These are phyloP conservation scores for Erythrophleum ivorense DNA, from an alignment of 331 rosid genomes.

Conservation along the genomic window DNA sequence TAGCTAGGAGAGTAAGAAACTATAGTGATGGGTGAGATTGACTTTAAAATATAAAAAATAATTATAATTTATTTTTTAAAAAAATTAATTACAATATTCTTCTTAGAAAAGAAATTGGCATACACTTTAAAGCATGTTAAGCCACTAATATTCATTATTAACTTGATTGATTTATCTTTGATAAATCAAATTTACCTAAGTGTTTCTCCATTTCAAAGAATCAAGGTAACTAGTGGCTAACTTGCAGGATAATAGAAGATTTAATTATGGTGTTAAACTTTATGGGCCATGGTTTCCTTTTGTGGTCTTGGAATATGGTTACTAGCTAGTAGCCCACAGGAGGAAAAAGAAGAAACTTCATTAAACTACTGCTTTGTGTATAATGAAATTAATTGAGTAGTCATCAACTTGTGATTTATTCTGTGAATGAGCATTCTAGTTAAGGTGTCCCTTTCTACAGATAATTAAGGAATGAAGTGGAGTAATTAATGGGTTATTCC, in stretches of 20 bases:
- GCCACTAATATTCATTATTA: not conserved
- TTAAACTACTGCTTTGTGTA: not conserved
- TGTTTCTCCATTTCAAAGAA: not conserved
- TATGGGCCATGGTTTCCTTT: slow-evolving; percentile 27
- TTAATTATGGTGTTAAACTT: not conserved
- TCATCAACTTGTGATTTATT: not conserved
- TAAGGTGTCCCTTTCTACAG: not conserved
- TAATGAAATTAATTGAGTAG: not conserved
- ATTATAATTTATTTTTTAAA: too few species aligned
- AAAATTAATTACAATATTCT: too few species aligned
- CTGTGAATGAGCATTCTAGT: not conserved
- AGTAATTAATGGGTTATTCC: too few species aligned
- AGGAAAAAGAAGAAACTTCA: slow-evolving; percentile 4
- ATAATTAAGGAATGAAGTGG: not conserved
- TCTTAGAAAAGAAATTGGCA: too few species aligned
- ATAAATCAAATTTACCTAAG: not conserved
- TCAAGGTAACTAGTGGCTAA: not conserved
- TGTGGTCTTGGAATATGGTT: slow-evolving; percentile 28
- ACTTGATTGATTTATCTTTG: not conserved
- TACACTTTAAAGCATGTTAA: too few species aligned
- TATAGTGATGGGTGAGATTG: too few species aligned
- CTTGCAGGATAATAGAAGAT: not conserved
- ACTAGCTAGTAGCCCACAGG: not conserved
- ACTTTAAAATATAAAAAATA: too few species aligned
- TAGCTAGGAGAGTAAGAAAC: too few species aligned